Percentiles rank a stretch among this genome's conserved stretches.
Conservation (phyloP, 1,284 basidiomycete genomes). For the Marasmius sp. region DNA sequence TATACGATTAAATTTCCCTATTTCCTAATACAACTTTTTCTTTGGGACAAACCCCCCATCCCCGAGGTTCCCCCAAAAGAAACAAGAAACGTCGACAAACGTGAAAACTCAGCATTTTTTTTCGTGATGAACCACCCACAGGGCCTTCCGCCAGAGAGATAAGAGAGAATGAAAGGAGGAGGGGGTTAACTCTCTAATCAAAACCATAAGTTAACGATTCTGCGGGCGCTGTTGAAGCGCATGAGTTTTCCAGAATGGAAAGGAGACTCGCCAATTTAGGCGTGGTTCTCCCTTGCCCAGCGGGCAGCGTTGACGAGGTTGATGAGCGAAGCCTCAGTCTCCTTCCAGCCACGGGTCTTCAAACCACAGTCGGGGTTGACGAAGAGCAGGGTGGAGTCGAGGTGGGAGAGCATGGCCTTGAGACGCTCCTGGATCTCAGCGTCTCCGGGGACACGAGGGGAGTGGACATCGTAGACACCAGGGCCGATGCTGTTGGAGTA, state of each 20-base stretch:
- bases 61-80: no score
- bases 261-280: conserved; percentile 43
- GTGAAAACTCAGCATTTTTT: no score
- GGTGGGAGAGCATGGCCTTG: conserved; percentile 78
- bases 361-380: conserved; percentile 94
- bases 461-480: conserved; percentile 99
- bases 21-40: no score
- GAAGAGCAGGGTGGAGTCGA: conserved; percentile 81
- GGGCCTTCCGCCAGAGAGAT: not conserved
- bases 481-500: conserved; percentile 99
- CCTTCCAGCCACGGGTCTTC: conserved; percentile 96
- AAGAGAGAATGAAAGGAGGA: not conserved
- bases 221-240: conserved; percentile 88
- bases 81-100: no score
- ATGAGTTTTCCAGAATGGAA: conserved; percentile 34
- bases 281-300: conserved; percentile 84
- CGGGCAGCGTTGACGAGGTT: conserved; percentile 91
- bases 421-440: conserved; percentile 97
- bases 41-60: no score
- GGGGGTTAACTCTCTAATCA: not conserved
- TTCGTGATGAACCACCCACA: not conserved
- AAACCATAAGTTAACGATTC: conserved; percentile 16
- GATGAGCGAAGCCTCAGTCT: conserved; percentile 86
- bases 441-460: conserved; percentile 92
- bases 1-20: no score